Evolutionary conservation across 768 basidiomycete genomes (phyloP), one percentile per base, ranked within the genome.

Genomic region (Collybiopsis confluens): DNA sequence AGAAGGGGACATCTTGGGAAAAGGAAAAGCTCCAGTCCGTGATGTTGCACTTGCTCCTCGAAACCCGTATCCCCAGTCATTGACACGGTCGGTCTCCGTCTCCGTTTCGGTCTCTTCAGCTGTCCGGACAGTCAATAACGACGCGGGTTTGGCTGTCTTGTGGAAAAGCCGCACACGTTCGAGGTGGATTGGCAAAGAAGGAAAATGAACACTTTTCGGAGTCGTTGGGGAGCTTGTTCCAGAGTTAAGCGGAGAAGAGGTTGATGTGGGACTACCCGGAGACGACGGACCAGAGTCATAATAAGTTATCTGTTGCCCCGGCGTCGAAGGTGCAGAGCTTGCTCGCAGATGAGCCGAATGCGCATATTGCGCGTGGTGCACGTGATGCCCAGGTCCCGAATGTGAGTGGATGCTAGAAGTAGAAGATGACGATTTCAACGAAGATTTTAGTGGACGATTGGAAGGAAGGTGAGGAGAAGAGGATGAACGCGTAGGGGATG

Each of bases 151-250:
- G 50, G 83, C 95, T 52, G 74, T 82, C 61, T 79, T 82, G 61
- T 66, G 79, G 70, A 81, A 90, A 7, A 90, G 56, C 15, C 80
- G 72, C 40, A 90, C 76, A 1, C 79, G 82, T 27, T 81, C 82
- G 21, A 90, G 73, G n/a, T 77, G 75, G 41, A 79, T 77, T 55
- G 80, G 74, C 45, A 79, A 76, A 0, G 81, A 76, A 11, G 92
- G 88, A 61, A 98, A 98, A 65, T 95, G 94, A 0, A 98, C 95
- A 48, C 83, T 87, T 73, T 96, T 96, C 1, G 80, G 81, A 11
- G 75, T 72, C 26, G 47, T 48, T 24, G 47, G 47, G 8, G 47
- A 36, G n/a, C 56, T 50, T 80, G 58, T 23, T 35, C 50, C 6
- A 51, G 52, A 30, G 23, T 35, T 35, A 37, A 55, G 50, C 21